Evolutionary conservation across 2,329 filamentous ascomycete species (phyloP), one percentile per base, ranked within the genome.

Genomic region (Clarireedia paspali): DNA sequence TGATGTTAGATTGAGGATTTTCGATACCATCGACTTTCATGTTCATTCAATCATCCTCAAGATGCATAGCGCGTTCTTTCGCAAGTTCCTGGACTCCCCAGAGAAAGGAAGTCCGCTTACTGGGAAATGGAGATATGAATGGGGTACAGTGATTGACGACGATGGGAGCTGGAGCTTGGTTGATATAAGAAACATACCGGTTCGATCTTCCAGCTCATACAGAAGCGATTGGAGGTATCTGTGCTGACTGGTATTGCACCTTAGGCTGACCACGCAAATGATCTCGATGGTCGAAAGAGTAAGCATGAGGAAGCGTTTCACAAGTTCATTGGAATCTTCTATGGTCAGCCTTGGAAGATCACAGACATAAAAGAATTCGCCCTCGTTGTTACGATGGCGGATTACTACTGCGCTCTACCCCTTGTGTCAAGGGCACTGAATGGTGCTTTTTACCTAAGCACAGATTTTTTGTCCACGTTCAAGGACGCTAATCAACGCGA

Each of bases 91-190:
- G 10, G 50, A 52, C 6, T 52, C 50, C 12, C 39, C 50, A 15
- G 50, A 45, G 27, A 34, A 45, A 24, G 5, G 24, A 10, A 27
- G 15, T 2, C 6, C 26, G 1, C 23, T 23, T 23, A 7, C 27
- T 10, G 50, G 26, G 23, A 9, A 15, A 17, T 52, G 27, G 27
- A 9, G 27, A 30, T 30, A 30, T 30, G 27, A 30, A 30, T 30
- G 57, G 50, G 50, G 59, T 10, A 58, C 58, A 3, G 56, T 58
- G 3, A 44, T 58, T 39, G 59, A 62, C 17, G 24, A 49, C 9
- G 57, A 63, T 45, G 56, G 57, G 3, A 40, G 24, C 26, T 60
- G 61, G 61, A 57, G 50, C 9, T 15, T 63, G 26, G 58, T 57
- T 27, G 50, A 53, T 4, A 36, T 34, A n/a, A 47, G 5, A 24